phyloP scores from a whole-genome alignment of 495 filamentous ascomycete species.

The Astrocystis sublimbata region DNA sequence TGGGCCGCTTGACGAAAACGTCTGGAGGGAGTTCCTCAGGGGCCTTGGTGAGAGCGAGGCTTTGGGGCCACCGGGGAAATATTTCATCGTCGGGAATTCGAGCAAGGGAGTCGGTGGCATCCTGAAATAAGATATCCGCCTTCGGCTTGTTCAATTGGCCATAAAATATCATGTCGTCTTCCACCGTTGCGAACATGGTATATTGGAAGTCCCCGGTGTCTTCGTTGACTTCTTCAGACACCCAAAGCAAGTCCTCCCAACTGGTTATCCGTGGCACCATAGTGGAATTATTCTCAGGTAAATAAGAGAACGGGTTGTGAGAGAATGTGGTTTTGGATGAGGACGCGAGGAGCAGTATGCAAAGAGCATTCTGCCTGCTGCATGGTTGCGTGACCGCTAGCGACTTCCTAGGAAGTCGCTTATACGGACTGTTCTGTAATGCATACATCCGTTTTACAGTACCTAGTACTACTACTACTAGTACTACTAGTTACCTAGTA shows the following conservation, averaged over 20 bases:
- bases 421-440: too few relatives aligned
- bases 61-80: slow-evolving; percentile 20
- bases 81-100: slow-evolving; percentile 24
- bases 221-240: slow-evolving; percentile 22
- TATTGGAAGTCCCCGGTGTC: slow-evolving; percentile 24
- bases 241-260: slow-evolving; percentile 23
- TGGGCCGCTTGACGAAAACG: slow-evolving; percentile 21
- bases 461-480: too few relatives aligned
- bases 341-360: too few relatives aligned
- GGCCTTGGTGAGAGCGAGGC: slow-evolving; percentile 15
- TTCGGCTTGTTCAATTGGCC: slow-evolving; percentile 23
- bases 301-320: background rate
- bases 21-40: slow-evolving; percentile 14
- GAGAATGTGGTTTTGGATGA: too few relatives aligned
- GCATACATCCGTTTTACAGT: too few relatives aligned
- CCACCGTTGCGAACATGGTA: slow-evolving; percentile 23
- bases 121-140: slow-evolving; percentile 19
- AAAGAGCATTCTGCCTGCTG: too few relatives aligned
- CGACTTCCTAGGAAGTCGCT: too few relatives aligned
- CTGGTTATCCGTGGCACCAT: slow-evolving; percentile 16
- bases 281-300: background rate
- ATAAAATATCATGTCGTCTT: slow-evolving; percentile 24
- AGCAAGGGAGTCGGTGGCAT: slow-evolving; percentile 18
- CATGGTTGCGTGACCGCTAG: too few relatives aligned
- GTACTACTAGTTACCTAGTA: too few relatives aligned